phyloP scores from a whole-genome alignment of 148 eudicot species.

The Chenopodium quinoa region DNA sequence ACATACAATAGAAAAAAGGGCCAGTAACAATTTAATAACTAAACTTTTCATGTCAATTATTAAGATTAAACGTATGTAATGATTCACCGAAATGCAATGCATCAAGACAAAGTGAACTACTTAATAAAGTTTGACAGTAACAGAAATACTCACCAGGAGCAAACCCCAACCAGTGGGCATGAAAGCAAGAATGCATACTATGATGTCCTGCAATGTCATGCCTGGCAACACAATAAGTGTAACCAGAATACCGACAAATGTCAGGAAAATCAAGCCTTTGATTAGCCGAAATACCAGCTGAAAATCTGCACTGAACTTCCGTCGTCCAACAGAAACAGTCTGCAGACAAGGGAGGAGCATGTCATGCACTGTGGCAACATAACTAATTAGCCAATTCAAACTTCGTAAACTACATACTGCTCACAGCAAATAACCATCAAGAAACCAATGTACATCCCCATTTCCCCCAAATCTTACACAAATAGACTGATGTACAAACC shows the following conservation, averaged over 20 bases:
- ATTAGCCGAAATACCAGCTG: conserved; percentile 51
- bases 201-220: conserved; percentile 64
- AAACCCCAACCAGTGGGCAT: conserved; percentile 93
- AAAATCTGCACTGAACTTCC: conserved; percentile 48
- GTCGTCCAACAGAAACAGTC: conserved; percentile 46
- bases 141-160: conserved; percentile 31
- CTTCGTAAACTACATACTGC: too few relatives aligned
- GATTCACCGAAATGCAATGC: neutral
- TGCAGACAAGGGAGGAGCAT: conserved; percentile 13
- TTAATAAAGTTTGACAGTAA: neutral
- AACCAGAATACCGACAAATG: conserved; percentile 42
- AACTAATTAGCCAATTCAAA: neutral
- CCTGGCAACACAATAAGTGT: conserved; percentile 59
- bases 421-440: neutral
- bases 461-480: neutral
- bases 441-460: neutral
- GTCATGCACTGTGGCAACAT: conserved; percentile 8
- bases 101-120: neutral
- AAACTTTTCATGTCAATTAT: neutral
- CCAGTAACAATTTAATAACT: neutral
- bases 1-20: neutral
- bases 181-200: conserved; percentile 89
- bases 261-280: conserved; percentile 43
- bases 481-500: neutral
- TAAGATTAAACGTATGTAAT: neutral